Evolutionary conservation across 768 basidiomycete genomes (phyloP).

Genomic region (Trametes punicea): DNA sequence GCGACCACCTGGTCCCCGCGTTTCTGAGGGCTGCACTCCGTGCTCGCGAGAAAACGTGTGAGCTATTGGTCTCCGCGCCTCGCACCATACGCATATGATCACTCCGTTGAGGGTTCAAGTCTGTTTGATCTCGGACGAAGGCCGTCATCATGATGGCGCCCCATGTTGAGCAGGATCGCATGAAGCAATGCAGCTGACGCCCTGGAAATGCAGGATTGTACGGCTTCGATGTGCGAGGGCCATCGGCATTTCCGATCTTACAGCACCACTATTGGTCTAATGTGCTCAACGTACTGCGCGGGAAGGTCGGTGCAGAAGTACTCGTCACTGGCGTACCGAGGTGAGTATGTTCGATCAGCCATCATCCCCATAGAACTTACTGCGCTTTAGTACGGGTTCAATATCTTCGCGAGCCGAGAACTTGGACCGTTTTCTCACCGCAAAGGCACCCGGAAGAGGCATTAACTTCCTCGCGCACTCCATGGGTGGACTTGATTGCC

Average conservation of each 20-base stretch:
- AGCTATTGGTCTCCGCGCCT: no score
- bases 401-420: slow-evolving; percentile 75
- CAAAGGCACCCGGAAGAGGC: slow-evolving; percentile 66
- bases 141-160: background rate
- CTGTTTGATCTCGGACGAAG: no score
- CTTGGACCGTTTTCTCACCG: slow-evolving; percentile 68
- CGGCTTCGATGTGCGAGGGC: slow-evolving; percentile 90
- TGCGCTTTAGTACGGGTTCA: slow-evolving; percentile 71
- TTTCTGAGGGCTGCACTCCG: no score
- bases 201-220: slow-evolving; percentile 72
- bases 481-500: slow-evolving; percentile 96
- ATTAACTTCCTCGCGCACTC: slow-evolving; percentile 95
- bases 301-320: slow-evolving; percentile 88
- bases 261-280: slow-evolving; percentile 95
- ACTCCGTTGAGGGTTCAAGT: no score
- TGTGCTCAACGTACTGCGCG: slow-evolving; percentile 73
- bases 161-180: slow-evolving; percentile 5
- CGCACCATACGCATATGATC: no score
- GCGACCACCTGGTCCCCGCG: no score
- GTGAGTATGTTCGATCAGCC: slow-evolving; percentile 42
- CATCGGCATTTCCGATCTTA: slow-evolving; percentile 74
- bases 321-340: slow-evolving; percentile 92
- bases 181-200: no score
- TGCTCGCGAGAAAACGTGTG: no score
- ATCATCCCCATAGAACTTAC: background rate